These are phyloP conservation scores for Teunomyces stri DNA, from an alignment of 805 yeast species.

Conservation along the genomic window DNA sequence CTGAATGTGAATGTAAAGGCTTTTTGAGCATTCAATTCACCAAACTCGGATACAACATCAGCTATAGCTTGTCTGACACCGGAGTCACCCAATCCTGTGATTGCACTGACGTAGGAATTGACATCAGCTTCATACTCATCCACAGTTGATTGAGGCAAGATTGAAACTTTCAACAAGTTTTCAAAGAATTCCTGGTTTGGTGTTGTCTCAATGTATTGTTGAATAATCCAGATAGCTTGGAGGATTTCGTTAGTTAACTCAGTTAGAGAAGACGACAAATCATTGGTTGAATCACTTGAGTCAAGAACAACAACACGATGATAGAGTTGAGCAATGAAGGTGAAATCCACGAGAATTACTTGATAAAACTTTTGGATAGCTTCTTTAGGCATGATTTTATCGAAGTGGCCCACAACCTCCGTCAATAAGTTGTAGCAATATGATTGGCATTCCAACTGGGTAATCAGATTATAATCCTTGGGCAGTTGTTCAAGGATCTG, in stretches of 20 bases:
- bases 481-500: conserved; percentile 13
- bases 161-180: conserved; percentile 36
- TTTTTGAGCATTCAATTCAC: conserved; percentile 35
- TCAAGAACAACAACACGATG: background rate
- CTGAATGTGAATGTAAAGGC: conserved; percentile 4
- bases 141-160: conserved; percentile 40
- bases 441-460: conserved; percentile 24
- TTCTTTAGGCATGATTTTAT: conserved; percentile 19
- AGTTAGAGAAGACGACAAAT: conserved; percentile 19
- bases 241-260: conserved; percentile 29
- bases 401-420: conserved; percentile 26
- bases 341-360: conserved; percentile 13
- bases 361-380: conserved; percentile 14
- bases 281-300: conserved; percentile 15
- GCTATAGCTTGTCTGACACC: conserved; percentile 60
- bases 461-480: background rate
- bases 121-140: conserved; percentile 58
- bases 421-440: conserved; percentile 26
- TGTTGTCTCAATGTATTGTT: conserved; percentile 16
- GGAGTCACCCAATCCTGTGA: conserved; percentile 57
- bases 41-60: conserved; percentile 54
- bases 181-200: conserved; percentile 19
- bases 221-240: conserved; percentile 30
- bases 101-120: conserved; percentile 69
- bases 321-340: background rate